These are phyloP conservation scores for Scortechinia acanthostroma DNA, from an alignment of 2,329 filamentous ascomycete genomes.

Conservation along the genomic window DNA sequence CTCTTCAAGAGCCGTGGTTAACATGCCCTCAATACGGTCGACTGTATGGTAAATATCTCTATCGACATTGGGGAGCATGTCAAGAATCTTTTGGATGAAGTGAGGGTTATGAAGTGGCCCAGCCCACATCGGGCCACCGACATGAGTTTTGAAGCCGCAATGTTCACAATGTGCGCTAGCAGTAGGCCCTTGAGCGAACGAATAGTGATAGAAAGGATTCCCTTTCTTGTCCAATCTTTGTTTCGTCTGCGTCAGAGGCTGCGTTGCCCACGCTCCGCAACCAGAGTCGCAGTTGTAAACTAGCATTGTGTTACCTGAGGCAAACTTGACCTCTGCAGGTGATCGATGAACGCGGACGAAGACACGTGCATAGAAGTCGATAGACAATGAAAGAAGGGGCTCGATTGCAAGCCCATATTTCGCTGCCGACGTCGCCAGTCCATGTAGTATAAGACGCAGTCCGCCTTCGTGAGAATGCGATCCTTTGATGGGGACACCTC, in stretches of 20 bases:
- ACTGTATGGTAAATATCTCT: slow-evolving; percentile 71
- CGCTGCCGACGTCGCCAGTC: slow-evolving; percentile 72
- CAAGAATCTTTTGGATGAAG: slow-evolving; percentile 75
- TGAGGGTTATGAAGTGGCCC: slow-evolving; percentile 78
- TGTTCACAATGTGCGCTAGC: slow-evolving; percentile 66
- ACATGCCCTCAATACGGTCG: slow-evolving; percentile 80
- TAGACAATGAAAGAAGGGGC: slow-evolving; percentile 83
- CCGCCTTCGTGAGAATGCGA: slow-evolving; percentile 82
- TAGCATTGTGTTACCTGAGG: slow-evolving; percentile 85
- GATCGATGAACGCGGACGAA: slow-evolving; percentile 79
- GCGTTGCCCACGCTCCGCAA: slow-evolving; percentile 85
- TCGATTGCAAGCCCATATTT: slow-evolving; percentile 84
- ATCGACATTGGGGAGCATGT: slow-evolving; percentile 61
- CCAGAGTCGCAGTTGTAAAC: slow-evolving; percentile 86
- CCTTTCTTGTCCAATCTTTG: slow-evolving; percentile 64
- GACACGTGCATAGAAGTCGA: slow-evolving; percentile 88
- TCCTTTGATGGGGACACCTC: slow-evolving; percentile 80
- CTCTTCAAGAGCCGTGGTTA: slow-evolving; percentile 82
- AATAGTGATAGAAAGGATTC: slow-evolving; percentile 70
- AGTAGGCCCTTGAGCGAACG: slow-evolving; percentile 65
- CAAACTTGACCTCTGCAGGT: slow-evolving; percentile 80
- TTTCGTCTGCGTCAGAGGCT: slow-evolving; percentile 68
- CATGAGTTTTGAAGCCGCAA: slow-evolving; percentile 78
- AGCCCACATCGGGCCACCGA: slow-evolving; percentile 91
- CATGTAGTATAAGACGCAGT: slow-evolving; percentile 76